These are phyloP conservation scores for Phytopythium ostracodes DNA, from an alignment of 352 stramenopile genomes.

Conservation along the genomic window DNA sequence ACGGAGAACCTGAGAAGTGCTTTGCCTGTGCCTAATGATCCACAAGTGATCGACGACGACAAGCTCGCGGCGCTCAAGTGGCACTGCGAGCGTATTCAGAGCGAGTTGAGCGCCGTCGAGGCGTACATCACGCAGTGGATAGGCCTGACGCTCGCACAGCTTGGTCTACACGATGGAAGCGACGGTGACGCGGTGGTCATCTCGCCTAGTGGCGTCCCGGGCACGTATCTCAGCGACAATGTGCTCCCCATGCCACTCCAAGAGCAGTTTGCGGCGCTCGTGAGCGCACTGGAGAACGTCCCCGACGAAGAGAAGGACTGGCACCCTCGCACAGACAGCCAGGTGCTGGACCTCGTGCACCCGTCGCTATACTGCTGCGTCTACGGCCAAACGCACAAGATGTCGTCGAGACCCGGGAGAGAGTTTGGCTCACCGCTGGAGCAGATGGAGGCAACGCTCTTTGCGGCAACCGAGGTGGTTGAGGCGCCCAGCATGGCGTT, in stretches of 20 bases:
- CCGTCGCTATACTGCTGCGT: slow-evolving; percentile 63
- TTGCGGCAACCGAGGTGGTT: slow-evolving; percentile 8
- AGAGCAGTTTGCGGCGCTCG: slow-evolving; percentile 15
- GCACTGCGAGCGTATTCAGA: slow-evolving; percentile 16
- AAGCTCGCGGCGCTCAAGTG: slow-evolving; percentile 10
- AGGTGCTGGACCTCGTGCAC: slow-evolving; percentile 57
- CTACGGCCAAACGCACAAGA: slow-evolving; percentile 20
- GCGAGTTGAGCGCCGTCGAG: slow-evolving; percentile 10
- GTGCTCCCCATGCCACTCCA: slow-evolving; percentile 21
- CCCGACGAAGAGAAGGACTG: slow-evolving; percentile 42
- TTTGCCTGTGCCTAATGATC: slow-evolving; percentile 9
- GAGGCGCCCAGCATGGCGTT: slow-evolving; percentile 3
- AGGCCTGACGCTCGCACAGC: slow-evolving; percentile 3
- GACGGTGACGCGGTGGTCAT: slow-evolving; percentile 14
- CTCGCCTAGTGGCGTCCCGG: slow-evolving; percentile 21
- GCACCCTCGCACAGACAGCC: slow-evolving; percentile 40
- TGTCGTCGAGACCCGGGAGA: background rate
- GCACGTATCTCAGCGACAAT: slow-evolving; percentile 32
- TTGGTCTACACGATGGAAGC: background rate
- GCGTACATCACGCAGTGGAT: slow-evolving; percentile 13
- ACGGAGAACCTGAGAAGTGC: slow-evolving; percentile 7
- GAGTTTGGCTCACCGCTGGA: slow-evolving; percentile 9
- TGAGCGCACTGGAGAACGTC: slow-evolving; percentile 25
- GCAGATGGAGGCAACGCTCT: slow-evolving; percentile 31
- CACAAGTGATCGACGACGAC: slow-evolving; percentile 6